Evolutionary conservation across 768 basidiomycete genomes (phyloP), one percentile per base, ranked within the genome.

Genomic region (Epithele typhae): DNA sequence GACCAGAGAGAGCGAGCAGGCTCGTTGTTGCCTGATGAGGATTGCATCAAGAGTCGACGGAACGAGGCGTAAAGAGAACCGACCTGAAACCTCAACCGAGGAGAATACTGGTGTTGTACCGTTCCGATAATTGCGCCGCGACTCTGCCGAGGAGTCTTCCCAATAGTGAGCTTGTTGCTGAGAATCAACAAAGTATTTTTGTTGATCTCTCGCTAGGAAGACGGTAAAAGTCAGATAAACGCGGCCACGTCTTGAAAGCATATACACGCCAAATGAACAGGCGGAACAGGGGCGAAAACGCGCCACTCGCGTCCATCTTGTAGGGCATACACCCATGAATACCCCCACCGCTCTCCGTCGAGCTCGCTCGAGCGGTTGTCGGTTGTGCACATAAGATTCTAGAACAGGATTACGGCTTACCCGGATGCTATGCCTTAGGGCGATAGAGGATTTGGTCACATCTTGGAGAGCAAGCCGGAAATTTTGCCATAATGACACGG

Each of bases 61-160:
- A n/a, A n/a, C 36, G 30, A 14, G 18, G 25, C 14, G 34, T 24
- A 36, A 15, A 15, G 23, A 17, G 15, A 12, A 40, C 59, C 3
- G 6, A 70, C 71, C 59, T 74, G 67, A 19, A 71, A 60, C 53
- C 61, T 68, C 27, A 75, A 53, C 33, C 78, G 76, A 12, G 87
- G 85, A 23, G 87, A 87, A 58, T 79, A 81, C 56, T 89, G 86
- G 63, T 92, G 84, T 46, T 76, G 78, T 39, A 93, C 64, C 2
- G 88, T 88, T 30, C 86, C 87, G 21, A 79, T 59, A 32, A 92
- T 24, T n/a, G 43, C 46, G 19, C 38, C 25, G 7, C 46, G 39
- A 14, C 23, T 24, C 43, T 8, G 35, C 46, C 23, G 32, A 27
- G 35, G 45, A 44, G 7, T 35, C 17, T 36, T 37, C 19, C 39